Evolutionary conservation across 169 alveolate species (phyloP).

Genomic region (Plasmodium falciparum): DNA sequence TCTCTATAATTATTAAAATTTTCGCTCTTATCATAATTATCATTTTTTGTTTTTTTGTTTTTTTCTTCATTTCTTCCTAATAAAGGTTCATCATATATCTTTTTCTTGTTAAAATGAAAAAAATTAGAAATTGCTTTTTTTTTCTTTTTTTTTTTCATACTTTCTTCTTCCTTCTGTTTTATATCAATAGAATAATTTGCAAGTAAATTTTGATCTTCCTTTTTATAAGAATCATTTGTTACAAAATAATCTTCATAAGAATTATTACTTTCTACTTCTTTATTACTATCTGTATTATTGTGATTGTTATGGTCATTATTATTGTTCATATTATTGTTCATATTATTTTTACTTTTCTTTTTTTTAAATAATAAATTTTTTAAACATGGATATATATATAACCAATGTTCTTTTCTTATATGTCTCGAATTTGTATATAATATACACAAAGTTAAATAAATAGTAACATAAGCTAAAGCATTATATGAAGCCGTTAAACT

Average conservation of each 20-base stretch:
- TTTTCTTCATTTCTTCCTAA: neutral
- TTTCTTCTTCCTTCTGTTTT: neutral
- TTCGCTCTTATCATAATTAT: neutral
- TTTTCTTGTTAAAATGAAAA: slow-evolving; percentile 39
- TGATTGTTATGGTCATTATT: neutral
- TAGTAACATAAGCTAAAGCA: slow-evolving; percentile 59
- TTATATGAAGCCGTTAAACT: slow-evolving; percentile 71
- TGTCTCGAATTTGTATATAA: slow-evolving; percentile 14
- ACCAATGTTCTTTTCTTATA: slow-evolving; percentile 51
- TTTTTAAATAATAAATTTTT: slow-evolving; percentile 3
- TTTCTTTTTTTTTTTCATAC: neutral
- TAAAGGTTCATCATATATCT: slow-evolving; percentile 61
- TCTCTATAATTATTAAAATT: neutral
- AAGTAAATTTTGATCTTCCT: no score
- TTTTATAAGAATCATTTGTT: no score
- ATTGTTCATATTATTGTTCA: neutral
- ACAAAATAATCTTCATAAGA: slow-evolving; percentile 7
- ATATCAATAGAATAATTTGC: neutral
- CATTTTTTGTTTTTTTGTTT: neutral
- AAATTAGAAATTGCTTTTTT: slow-evolving; percentile 30
- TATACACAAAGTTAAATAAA: slow-evolving; percentile 42
- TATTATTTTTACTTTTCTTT: slow-evolving; percentile 6
- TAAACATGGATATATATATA: slow-evolving; percentile 58
- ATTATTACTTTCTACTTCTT: slow-evolving; percentile 3
- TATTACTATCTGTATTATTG: neutral